phyloP scores from a whole-genome alignment of 805 yeast genomes.

The Saturnispora besseyi region DNA sequence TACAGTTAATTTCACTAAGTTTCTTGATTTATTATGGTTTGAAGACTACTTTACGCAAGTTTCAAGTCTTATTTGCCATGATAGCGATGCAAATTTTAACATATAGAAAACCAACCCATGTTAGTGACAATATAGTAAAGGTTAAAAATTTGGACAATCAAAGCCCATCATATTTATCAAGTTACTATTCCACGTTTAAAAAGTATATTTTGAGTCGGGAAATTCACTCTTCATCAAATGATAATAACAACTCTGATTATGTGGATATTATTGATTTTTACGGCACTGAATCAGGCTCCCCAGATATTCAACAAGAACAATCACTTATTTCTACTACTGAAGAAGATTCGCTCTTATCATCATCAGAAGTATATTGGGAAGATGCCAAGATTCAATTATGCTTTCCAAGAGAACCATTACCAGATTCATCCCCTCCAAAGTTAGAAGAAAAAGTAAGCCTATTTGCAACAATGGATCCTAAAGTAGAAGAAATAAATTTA shows the following conservation, averaged over 20 bases:
- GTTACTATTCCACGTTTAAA: neutral
- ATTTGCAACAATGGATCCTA: too few relatives aligned
- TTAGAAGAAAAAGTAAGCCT: too few relatives aligned
- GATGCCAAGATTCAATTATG: too few relatives aligned
- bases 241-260: neutral
- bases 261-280: neutral
- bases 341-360: neutral
- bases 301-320: neutral
- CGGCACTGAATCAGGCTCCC: neutral
- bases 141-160: neutral
- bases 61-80: neutral
- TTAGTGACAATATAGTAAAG: too few relatives aligned
- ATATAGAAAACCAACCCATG: too few relatives aligned
- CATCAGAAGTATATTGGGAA: neutral
- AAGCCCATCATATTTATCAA: neutral
- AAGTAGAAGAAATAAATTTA: too few relatives aligned
- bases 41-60: neutral
- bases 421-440: too few relatives aligned
- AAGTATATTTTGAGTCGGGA: constrained; percentile 1
- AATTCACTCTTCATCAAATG: neutral
- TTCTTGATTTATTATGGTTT: neutral
- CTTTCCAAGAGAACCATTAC: too few relatives aligned
- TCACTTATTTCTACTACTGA: neutral
- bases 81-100: too few relatives aligned
- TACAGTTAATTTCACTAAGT: neutral